Evolutionary conservation across 352 stramenopile species (phyloP), one percentile per base, ranked within the genome.

Genomic region (Pythium oligandrum): DNA sequence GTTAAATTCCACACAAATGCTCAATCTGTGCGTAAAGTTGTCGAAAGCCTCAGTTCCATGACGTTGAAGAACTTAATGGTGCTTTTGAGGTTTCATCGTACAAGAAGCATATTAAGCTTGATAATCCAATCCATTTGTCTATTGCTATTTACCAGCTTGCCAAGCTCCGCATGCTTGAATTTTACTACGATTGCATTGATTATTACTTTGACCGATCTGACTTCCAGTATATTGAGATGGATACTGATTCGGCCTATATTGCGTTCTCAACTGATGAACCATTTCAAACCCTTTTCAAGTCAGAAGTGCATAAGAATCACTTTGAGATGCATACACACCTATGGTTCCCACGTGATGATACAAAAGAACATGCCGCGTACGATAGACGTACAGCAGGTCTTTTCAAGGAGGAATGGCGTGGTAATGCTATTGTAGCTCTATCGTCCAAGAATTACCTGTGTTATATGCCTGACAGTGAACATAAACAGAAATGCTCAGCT

Each of bases 361-460:
- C 35, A 12, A 39, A 47, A n/a, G 44, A 60, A 35, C 44, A 55
- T 26, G 11, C 43, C 4, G 37, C n/a, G 6, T 54, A 49, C 54
- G 57, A 64, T 45, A 52, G 40, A 47, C 49, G 43, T 37, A 59
- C 51, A 37, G 44, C 57, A 3, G 57, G 55, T 40, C 40, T 63
- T 3, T 69, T 68, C 44, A 68, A 68, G 12, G 56, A 69, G n/a
- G 56, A 69, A 32, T 64, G 47, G 57, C 17, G 6, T 42, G 52
- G 55, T 43, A 43, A 69, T 62, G 61, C 48, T n/a, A 69, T 69
- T 31, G 43, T 69, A 36, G 42, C 26, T 43, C 43, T 63, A 38
- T 47, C n/a, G 0, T 53, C 51, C 34, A 64, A 69, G 40, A 61
- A 65, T 40, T 67, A 71, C 35, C 60, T 63, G 26, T 71, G 58